Evolutionary conservation across 2,329 filamentous ascomycete species (phyloP).

Genomic region (Fusarium sp.): DNA sequence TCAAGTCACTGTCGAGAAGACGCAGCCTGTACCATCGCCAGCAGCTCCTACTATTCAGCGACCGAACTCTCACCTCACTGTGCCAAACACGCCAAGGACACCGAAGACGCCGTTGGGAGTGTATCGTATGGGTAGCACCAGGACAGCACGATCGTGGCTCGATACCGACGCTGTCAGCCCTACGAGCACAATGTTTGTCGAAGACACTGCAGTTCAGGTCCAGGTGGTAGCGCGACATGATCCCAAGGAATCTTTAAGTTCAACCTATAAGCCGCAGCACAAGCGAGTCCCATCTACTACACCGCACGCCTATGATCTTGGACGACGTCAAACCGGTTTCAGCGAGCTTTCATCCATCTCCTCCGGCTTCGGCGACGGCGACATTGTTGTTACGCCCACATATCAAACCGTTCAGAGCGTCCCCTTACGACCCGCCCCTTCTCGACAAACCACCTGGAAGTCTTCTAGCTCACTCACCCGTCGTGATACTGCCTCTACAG

Average conservation of each 20-base stretch:
- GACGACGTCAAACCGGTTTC: slow-evolving; percentile 54
- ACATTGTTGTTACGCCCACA: slow-evolving; percentile 65
- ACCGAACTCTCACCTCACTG: slow-evolving; percentile 47
- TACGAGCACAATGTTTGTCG: slow-evolving; percentile 45
- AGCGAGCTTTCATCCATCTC: slow-evolving; percentile 74
- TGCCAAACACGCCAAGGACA: slow-evolving; percentile 21
- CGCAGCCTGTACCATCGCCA: slow-evolving; percentile 13
- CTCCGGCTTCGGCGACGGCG: slow-evolving; percentile 75
- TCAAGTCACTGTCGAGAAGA: slow-evolving; percentile 44
- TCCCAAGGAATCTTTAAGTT: slow-evolving; percentile 31
- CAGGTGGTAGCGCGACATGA: slow-evolving; percentile 43
- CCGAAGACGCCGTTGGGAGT: slow-evolving; percentile 34
- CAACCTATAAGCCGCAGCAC: slow-evolving; percentile 28
- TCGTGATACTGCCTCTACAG: slow-evolving; percentile 68
- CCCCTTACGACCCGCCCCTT: slow-evolving; percentile 34
- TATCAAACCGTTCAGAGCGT: slow-evolving; percentile 37
- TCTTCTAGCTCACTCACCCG: slow-evolving; percentile 41
- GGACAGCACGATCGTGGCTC: slow-evolving; percentile 25
- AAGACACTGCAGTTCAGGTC: slow-evolving; percentile 41
- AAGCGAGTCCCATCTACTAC: slow-evolving; percentile 39
- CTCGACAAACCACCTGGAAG: slow-evolving; percentile 35
- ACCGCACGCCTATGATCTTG: slow-evolving; percentile 35
- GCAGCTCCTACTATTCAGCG: slow-evolving; percentile 41
- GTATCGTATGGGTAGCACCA: slow-evolving; percentile 35
- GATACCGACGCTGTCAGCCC: slow-evolving; percentile 43